Evolutionary conservation across 139 green algal genomes (phyloP), one percentile per base, ranked within the genome.

Genomic region (Micromonas pusilla): DNA sequence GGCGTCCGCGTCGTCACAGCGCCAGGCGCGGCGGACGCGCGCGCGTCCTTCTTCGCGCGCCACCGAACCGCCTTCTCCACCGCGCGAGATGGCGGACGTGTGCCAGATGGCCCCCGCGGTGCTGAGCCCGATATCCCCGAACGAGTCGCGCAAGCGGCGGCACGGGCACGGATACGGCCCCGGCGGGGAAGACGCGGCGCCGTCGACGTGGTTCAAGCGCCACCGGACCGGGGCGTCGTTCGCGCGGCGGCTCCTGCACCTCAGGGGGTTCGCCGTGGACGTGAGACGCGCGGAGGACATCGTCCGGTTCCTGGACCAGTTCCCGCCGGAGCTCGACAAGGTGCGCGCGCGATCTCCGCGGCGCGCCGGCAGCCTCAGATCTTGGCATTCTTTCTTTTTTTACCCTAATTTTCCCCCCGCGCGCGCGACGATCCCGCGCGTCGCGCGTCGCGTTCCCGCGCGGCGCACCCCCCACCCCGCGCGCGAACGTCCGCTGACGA

Each of bases 251-350:
- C 53, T 75, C 34, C 52, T 75, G 20, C 34, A 75, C 33, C n/a
- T 75, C 21, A 62, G 68, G 53, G 68, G 68, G 3, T 75, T 75
- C 30, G 36, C 52, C 6, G 25, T 75, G 37, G 33, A 26, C 68
- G 37, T 62, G 3, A 19, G 6, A 3, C 68, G 62, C 21, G 37
- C 38, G 3, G 33, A 62, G 19, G 68, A 75, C 1, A 19, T 75
- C 21, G 68, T 39, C n/a, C 37, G 68, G 26, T 75, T 75, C 30
- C 60, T 75, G 6, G 68, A 75, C 53, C 37, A 62, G 21, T 63
- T 75, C 19, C 68, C 68, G 21, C 5, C 19, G 4, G 38, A 62
- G 37, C 32, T 75, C 21, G 68, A 75, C 45, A 57, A 57, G 45
- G 45, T 57, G 45, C 45, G 45, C 45, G 45, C 16, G 9, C 9